Percentiles rank a stretch among this genome's conserved stretches.
Evolutionary conservation across 768 basidiomycete species (phyloP).

Genomic region (Leccinum longicurvipes): DNA sequence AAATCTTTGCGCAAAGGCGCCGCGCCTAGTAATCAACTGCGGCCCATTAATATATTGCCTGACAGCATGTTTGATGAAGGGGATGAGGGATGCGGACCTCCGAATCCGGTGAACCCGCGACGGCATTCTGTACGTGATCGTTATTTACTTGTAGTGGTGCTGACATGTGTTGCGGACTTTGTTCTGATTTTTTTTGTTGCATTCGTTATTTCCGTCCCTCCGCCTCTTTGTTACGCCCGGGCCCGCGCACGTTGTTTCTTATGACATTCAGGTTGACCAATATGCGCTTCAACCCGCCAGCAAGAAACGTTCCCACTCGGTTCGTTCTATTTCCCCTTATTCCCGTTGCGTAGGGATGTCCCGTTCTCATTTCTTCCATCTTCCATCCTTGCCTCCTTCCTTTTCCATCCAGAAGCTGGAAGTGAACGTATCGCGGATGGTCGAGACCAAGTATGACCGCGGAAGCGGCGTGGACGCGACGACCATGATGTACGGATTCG

Average conservation of each 20-base stretch:
- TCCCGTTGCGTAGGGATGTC: background rate
- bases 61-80: background rate
- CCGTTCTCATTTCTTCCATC: background rate
- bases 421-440: constrained; percentile 17
- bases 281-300: background rate
- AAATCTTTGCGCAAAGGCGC: background rate
- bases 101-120: background rate
- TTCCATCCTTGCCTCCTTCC: background rate
- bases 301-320: constrained; percentile 1
- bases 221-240: background rate
- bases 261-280: background rate
- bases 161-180: background rate
- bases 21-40: background rate
- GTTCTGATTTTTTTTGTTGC: too few relatives aligned
- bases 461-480: background rate
- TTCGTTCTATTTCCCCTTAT: constrained; percentile 1
- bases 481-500: background rate
- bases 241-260: background rate
- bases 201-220: background rate
- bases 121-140: constrained; percentile 1
- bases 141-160: background rate
- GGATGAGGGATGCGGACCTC: background rate
- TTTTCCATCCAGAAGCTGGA: constrained; percentile 8
- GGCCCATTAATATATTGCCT: constrained; percentile 4
- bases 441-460: constrained; percentile 17